A percentile compares a stretch with the other conserved stretches of the same genome.
phyloP scores from a whole-genome alignment of 768 basidiomycete genomes.

The Suillus paluster region DNA sequence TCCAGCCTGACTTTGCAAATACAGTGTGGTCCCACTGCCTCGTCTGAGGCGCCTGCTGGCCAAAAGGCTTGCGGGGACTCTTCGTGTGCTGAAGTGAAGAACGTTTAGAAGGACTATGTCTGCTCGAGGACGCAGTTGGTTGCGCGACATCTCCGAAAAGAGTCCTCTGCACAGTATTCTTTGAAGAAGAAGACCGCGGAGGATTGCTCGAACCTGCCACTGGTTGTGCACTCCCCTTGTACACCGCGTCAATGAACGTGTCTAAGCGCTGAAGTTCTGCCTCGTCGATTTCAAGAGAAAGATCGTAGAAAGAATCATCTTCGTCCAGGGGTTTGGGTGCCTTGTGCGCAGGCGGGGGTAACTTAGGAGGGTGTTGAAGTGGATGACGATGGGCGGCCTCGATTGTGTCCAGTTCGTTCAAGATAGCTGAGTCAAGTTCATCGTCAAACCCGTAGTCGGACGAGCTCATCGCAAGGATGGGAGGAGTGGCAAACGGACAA shows the following conservation, averaged over 20 bases:
- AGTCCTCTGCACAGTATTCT: slow-evolving; percentile 61
- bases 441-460: slow-evolving; percentile 79
- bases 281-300: slow-evolving; percentile 62
- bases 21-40: slow-evolving; percentile 93
- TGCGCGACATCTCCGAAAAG: slow-evolving; percentile 65
- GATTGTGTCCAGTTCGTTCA: slow-evolving; percentile 69
- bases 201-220: slow-evolving; percentile 42
- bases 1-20: slow-evolving; percentile 81
- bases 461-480: slow-evolving; percentile 53
- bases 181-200: slow-evolving; percentile 30
- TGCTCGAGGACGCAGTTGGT: slow-evolving; percentile 36
- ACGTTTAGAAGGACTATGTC: slow-evolving; percentile 29
- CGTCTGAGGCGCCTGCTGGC: slow-evolving; percentile 61
- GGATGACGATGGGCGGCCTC: slow-evolving; percentile 57
- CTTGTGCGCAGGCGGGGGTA: slow-evolving; percentile 12
- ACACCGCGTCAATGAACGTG: slow-evolving; percentile 52
- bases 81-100: slow-evolving; percentile 46
- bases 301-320: slow-evolving; percentile 54
- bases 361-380: slow-evolving; percentile 19
- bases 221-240: slow-evolving; percentile 43
- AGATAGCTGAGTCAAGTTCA: slow-evolving; percentile 61
- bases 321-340: slow-evolving; percentile 27
- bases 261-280: slow-evolving; percentile 59
- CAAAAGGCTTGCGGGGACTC: slow-evolving; percentile 45
- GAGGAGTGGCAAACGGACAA: slow-evolving; percentile 2